Evolutionary conservation across 495 filamentous ascomycete genomes (phyloP).

Genomic region (Rhypophila decipiens): DNA sequence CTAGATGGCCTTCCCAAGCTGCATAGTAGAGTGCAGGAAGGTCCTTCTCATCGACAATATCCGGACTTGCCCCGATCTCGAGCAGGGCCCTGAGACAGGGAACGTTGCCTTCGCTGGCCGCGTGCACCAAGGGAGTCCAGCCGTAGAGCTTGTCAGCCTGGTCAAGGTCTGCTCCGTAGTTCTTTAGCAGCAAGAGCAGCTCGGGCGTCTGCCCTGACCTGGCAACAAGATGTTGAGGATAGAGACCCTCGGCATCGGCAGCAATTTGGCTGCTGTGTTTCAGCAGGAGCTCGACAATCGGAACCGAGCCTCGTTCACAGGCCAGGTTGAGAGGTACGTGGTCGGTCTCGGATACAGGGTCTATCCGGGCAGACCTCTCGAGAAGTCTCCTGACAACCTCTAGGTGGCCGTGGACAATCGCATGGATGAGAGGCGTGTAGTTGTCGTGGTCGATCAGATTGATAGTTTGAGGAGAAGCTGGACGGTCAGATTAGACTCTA

Average conservation of each 20-base stretch:
- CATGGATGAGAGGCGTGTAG: constrained; percentile 91
- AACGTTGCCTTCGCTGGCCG: constrained; percentile 92
- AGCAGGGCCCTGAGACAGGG: constrained; percentile 75
- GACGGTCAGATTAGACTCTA: constrained; percentile 2
- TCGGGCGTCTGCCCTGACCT: constrained; percentile 76
- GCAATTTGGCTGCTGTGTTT: constrained; percentile 69
- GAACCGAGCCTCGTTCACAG: constrained; percentile 80
- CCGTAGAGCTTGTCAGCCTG: constrained; percentile 92
- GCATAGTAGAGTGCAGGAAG: constrained; percentile 97
- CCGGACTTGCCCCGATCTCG: constrained; percentile 63
- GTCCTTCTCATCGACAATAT: constrained; percentile 82
- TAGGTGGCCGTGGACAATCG: constrained; percentile 78
- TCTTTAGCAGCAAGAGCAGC: constrained; percentile 69
- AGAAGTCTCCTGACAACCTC: constrained; percentile 73
- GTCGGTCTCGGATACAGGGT: constrained; percentile 76
- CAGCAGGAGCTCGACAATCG: constrained; percentile 77
- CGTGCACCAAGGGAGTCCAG: constrained; percentile 95
- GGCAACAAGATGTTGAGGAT: constrained; percentile 95
- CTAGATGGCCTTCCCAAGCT: constrained; percentile 93
- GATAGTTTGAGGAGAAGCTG: constrained; percentile 56
- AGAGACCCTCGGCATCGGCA: constrained; percentile 91
- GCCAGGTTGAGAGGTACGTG: constrained; percentile 92
- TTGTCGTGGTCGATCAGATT: constrained; percentile 91
- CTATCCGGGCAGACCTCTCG: constrained; percentile 63
- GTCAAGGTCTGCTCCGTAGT: constrained; percentile 86